Evolutionary conservation across 371 early-diverging fungal genomes (phyloP).

Genomic region (Zopfochytrium polystomum): DNA sequence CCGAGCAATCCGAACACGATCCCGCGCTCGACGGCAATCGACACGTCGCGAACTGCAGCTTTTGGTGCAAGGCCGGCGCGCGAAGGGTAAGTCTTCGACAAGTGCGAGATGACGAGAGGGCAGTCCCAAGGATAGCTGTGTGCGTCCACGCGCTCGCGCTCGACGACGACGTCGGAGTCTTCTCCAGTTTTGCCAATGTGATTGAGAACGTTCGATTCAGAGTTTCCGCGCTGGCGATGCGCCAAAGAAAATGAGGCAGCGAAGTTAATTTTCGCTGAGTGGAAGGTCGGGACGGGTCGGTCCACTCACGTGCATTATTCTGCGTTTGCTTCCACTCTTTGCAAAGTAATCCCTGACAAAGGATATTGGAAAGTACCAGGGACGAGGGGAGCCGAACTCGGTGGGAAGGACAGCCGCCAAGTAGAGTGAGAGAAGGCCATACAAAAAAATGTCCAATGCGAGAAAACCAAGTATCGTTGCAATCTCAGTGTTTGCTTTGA

Average conservation of each 20-base stretch:
- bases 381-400: constrained; percentile 62
- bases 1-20: constrained; percentile 36
- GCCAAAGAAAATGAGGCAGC: not conserved
- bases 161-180: constrained; percentile 60
- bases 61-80: constrained; percentile 42
- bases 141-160: constrained; percentile 48
- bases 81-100: constrained; percentile 60
- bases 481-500: constrained; percentile 50
- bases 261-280: not conserved
- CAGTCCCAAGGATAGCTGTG: constrained; percentile 26
- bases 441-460: constrained; percentile 50
- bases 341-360: constrained; percentile 40
- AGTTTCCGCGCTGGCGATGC: no score
- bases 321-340: constrained; percentile 20
- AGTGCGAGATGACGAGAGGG: constrained; percentile 57
- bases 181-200: constrained; percentile 36
- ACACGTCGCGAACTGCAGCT: constrained; percentile 60
- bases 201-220: no score
- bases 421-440: constrained; percentile 54
- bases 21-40: constrained; percentile 55
- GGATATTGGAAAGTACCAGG: constrained; percentile 65
- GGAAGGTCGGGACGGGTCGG: constrained; percentile 13
- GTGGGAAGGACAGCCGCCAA: constrained; percentile 53
- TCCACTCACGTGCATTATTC: constrained; percentile 12
- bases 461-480: constrained; percentile 48